Evolutionary conservation across 1,284 basidiomycete species (phyloP).

Genomic region (Somion occarium): DNA sequence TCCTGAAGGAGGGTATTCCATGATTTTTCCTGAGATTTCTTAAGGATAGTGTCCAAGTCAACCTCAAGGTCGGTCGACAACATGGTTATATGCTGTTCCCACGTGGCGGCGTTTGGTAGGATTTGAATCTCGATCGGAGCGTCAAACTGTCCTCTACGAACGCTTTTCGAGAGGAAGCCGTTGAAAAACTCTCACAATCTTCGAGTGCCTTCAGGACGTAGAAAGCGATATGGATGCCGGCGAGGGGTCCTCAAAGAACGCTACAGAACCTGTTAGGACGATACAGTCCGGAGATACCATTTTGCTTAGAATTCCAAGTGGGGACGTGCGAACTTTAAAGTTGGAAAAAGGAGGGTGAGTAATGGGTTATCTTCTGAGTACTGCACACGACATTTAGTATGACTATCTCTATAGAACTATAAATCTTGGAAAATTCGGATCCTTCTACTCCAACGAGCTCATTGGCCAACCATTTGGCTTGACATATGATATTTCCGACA

Average conservation of each 20-base stretch:
- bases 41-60: constrained; percentile 30
- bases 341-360: constrained; percentile 63
- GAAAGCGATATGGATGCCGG: constrained; percentile 23
- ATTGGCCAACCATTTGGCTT: constrained; percentile 72
- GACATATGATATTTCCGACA: constrained; percentile 71
- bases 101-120: constrained; percentile 1
- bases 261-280: constrained; percentile 16
- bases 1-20: constrained; percentile 40
- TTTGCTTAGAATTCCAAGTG: constrained; percentile 63
- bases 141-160: too few species aligned
- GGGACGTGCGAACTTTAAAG: constrained; percentile 63
- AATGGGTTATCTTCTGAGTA: constrained; percentile 1
- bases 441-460: constrained; percentile 65
- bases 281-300: constrained; percentile 63
- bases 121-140: not conserved
- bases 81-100: not conserved
- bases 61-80: constrained; percentile 8
- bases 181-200: too few species aligned
- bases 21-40: constrained; percentile 30
- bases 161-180: too few species aligned
- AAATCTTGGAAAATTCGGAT: constrained; percentile 69
- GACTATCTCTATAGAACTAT: constrained; percentile 44
- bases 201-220: too few species aligned
- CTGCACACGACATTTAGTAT: constrained; percentile 2
- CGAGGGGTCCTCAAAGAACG: constrained; percentile 21